These are phyloP conservation scores for Malus hybrid DNA, from an alignment of 331 rosid species.

Conservation along the genomic window DNA sequence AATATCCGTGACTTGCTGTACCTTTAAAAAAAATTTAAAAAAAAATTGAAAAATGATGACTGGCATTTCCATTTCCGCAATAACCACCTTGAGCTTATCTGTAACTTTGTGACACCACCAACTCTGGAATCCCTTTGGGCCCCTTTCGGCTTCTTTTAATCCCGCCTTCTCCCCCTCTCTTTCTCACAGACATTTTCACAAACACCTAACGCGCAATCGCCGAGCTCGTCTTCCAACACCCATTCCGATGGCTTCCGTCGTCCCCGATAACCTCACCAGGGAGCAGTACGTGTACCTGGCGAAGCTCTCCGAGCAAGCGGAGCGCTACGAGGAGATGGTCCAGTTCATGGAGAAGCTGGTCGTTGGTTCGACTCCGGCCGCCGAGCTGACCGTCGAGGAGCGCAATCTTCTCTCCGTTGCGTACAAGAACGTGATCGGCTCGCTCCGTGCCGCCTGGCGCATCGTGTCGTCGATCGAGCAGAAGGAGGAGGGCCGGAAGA, in stretches of 20 bases:
- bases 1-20: no score
- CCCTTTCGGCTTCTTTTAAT: not conserved
- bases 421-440: slow-evolving; percentile 76
- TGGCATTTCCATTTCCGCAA: not conserved
- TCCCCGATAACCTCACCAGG: slow-evolving; percentile 57
- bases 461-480: slow-evolving; percentile 78
- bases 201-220: not conserved
- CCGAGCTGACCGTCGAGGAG: slow-evolving; percentile 71
- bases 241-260: slow-evolving; percentile 30
- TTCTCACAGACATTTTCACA: not conserved
- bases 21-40: not conserved
- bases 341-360: slow-evolving; percentile 83
- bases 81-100: not conserved
- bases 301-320: slow-evolving; percentile 77
- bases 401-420: slow-evolving; percentile 75
- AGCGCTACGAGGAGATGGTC: slow-evolving; percentile 81
- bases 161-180: not conserved
- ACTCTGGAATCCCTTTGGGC: not conserved
- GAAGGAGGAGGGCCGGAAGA: slow-evolving; percentile 74
- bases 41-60: not conserved
- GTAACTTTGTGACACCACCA: not conserved
- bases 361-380: slow-evolving; percentile 41
- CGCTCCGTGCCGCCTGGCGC: slow-evolving; percentile 86
- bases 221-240: not conserved
- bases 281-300: slow-evolving; percentile 68